These are phyloP conservation scores for Pseudogymnoascus sp. DNA, from an alignment of 2,329 filamentous ascomycete genomes.

Conservation along the genomic window DNA sequence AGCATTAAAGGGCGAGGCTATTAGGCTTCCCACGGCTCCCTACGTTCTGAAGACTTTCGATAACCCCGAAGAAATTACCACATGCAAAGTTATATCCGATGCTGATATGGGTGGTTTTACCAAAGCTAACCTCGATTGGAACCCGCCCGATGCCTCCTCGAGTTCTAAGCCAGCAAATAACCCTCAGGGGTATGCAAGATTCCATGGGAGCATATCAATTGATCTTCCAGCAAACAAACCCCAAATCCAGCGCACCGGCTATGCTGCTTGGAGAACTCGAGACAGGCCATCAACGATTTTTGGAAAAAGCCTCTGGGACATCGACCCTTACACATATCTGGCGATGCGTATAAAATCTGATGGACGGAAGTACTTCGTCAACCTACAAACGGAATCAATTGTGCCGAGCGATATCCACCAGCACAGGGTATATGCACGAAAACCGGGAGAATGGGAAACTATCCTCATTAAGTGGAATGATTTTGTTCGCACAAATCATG, in stretches of 20 bases:
- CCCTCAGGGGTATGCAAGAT: slow-evolving; percentile 58
- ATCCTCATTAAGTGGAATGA: slow-evolving; percentile 85
- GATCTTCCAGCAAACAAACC: slow-evolving; percentile 68
- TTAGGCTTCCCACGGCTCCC: slow-evolving; percentile 57
- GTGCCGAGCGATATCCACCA: slow-evolving; percentile 95
- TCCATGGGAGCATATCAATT: slow-evolving; percentile 83
- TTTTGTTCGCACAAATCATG: slow-evolving; percentile 92
- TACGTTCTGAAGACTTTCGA: slow-evolving; percentile 60
- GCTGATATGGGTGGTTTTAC: slow-evolving; percentile 82
- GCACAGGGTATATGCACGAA: slow-evolving; percentile 74
- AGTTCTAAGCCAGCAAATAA: slow-evolving; percentile 25
- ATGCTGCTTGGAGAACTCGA: slow-evolving; percentile 80
- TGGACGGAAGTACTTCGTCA: slow-evolving; percentile 86
- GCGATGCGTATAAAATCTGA: slow-evolving; percentile 85
- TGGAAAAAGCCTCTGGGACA: slow-evolving; percentile 77
- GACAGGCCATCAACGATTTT: slow-evolving; percentile 76
- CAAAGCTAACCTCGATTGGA: slow-evolving; percentile 56
- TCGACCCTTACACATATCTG: slow-evolving; percentile 82
- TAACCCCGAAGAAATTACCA: slow-evolving; percentile 37
- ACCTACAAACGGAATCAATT: slow-evolving; percentile 89
- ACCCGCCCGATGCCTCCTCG: slow-evolving; percentile 20
- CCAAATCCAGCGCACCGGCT: slow-evolving; percentile 73
- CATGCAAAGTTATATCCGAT: slow-evolving; percentile 78
- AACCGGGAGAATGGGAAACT: slow-evolving; percentile 87
- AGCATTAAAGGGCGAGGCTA: slow-evolving; percentile 64